A percentile compares a stretch with the other conserved stretches of the same genome.
Conservation (phyloP, 305 asterid species). For the Fraxinus platypoda region DNA sequence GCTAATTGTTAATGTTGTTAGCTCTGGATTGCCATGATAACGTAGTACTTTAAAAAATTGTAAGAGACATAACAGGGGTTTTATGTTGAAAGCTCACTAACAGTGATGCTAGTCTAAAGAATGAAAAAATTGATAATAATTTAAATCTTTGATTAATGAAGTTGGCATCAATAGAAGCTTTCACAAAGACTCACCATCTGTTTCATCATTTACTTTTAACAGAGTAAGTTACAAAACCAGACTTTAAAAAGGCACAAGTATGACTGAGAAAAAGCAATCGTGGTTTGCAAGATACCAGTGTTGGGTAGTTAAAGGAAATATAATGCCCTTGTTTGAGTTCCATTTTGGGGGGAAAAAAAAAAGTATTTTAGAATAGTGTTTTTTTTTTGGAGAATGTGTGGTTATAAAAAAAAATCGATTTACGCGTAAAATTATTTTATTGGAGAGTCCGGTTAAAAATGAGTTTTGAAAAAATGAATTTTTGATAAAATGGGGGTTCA, state of each 20-base stretch:
- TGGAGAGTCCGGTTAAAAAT: too few relatives aligned
- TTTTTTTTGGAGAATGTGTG: too few relatives aligned
- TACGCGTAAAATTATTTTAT: too few relatives aligned
- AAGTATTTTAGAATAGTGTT: too few relatives aligned
- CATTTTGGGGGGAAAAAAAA: too few relatives aligned
- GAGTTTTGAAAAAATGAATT: too few relatives aligned
- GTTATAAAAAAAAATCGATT: too few relatives aligned
- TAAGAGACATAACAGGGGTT: neutral
- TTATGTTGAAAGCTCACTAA: neutral
- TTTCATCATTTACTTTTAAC: neutral
- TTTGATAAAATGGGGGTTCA: too few relatives aligned
- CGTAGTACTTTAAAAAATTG: too few relatives aligned
- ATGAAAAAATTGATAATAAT: neutral
- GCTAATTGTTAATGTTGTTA: neutral
- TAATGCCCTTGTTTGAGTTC: too few relatives aligned
- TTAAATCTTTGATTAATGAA: neutral
- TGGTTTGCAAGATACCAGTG: neutral
- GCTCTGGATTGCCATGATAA: too few relatives aligned
- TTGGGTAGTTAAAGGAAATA: neutral
- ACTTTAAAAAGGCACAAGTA: neutral
- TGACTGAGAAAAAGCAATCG: neutral
- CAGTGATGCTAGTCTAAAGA: neutral
- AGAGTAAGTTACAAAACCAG: neutral
- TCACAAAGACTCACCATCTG: neutral
- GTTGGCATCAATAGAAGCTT: neutral